These are phyloP conservation scores for Xylaria sp. DNA, from an alignment of 2,329 filamentous ascomycete genomes.

Conservation along the genomic window DNA sequence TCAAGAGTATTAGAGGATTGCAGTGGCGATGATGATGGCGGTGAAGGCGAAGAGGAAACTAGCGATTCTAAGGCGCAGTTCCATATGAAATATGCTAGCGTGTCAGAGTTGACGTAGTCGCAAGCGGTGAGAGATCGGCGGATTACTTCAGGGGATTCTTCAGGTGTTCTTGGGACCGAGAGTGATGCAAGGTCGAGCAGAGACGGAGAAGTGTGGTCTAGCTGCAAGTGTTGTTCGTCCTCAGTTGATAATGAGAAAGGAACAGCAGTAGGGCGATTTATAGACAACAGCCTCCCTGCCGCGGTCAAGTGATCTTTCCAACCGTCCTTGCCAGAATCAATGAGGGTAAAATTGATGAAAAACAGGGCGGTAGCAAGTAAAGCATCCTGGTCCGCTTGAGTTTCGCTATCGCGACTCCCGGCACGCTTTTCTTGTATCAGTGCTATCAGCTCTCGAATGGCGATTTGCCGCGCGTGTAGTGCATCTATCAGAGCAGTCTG, in stretches of 20 bases:
- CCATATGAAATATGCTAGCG: conserved; percentile 52
- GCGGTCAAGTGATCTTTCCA: conserved; percentile 62
- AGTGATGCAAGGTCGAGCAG: conserved; percentile 10
- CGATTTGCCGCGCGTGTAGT: conserved; percentile 59
- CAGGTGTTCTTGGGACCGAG: neutral
- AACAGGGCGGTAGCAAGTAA: conserved; percentile 62
- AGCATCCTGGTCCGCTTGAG: conserved; percentile 58
- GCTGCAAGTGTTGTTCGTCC: neutral
- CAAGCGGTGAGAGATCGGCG: conserved; percentile 41
- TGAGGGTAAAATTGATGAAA: conserved; percentile 64
- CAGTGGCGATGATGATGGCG: conserved; percentile 9
- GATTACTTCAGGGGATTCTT: conserved; percentile 3
- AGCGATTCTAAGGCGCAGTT: conserved; percentile 51
- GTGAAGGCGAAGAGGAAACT: conserved; percentile 49
- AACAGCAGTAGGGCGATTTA: conserved; percentile 21
- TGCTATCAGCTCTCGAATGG: conserved; percentile 57
- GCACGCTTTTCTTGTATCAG: conserved; percentile 50
- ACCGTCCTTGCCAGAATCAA: conserved; percentile 58
- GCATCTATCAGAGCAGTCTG: conserved; percentile 59
- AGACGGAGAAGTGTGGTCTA: conserved; percentile 4
- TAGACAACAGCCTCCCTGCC: conserved; percentile 55
- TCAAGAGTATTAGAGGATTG: neutral
- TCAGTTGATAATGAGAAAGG: conserved; percentile 11
- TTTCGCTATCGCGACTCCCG: conserved; percentile 37
- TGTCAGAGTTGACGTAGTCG: conserved; percentile 62